Evolutionary conservation across 495 filamentous ascomycete genomes (phyloP), one percentile per base, ranked within the genome.

Genomic region (Niebla homalea): DNA sequence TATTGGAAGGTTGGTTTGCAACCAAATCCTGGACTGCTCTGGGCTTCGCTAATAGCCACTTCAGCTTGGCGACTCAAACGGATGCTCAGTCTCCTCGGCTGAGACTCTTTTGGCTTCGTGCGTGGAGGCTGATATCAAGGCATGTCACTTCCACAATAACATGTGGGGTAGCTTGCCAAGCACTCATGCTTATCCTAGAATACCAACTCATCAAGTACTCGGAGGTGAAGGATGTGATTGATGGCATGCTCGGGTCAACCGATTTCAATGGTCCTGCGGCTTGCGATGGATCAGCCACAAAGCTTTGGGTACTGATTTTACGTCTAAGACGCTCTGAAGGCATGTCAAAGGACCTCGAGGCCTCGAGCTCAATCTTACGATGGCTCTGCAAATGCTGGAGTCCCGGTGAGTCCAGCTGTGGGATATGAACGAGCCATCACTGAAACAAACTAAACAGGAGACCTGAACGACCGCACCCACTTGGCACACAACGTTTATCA

Each of bases 361-460:
- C 81, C 11, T 79, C 77, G 23, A 80, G 80, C 49, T 73, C 83
- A 45, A 73, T 89, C 41, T 75, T 88, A 51, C 74, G 78, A 56
- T 96, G 90, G 89, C 62, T 89, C 4, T 80, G 83, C 61, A 76
- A 78, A 40, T 79, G 78, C 54, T 94, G 88, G 89, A 78, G 76
- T 54, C 82, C 85, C 51, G 78, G 82, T 87, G 68, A 55, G 71
- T 63, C 7, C 12, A 45, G 29, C 29, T 32, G 14, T 7, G 1
- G 29, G 29, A 32, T 3, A 16, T 49, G 25, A 19, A 22, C 18
- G 4, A 26, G 25, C 11, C 25, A 12, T 8, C 41, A 26, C 39
- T 12, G 18, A 39, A 51, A 36, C 53, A 32, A 23, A 16, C 1
- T 50, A 11, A 0, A 25, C 26, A 66, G 66, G 58, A 22, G 57